Evolutionary conservation across 257 asterid genomes (phyloP).

Genomic region (Solanum dulcamara): DNA sequence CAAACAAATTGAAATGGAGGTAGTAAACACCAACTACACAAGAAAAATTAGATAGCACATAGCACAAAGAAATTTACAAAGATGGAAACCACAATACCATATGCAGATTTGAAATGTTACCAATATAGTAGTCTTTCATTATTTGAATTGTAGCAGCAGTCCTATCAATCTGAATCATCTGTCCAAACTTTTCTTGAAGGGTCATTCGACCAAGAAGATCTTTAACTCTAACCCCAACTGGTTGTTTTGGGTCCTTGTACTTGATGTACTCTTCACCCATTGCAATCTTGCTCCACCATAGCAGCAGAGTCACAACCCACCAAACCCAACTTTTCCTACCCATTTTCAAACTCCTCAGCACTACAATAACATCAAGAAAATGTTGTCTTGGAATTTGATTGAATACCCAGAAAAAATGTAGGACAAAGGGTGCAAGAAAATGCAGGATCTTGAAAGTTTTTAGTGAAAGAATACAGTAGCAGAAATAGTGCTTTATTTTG

Average conservation of each 20-base stretch:
- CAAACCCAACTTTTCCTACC: not conserved
- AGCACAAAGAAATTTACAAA: not conserved
- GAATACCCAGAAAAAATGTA: not conserved
- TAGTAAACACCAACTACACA: not conserved
- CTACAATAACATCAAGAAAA: not conserved
- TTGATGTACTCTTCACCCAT: slow-evolving; percentile 28
- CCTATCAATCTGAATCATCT: slow-evolving; percentile 90
- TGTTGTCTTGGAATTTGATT: not conserved
- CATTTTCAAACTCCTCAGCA: not conserved
- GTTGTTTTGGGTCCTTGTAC: slow-evolving; percentile 67
- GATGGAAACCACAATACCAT: not conserved
- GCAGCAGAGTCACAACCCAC: slow-evolving; percentile 22
- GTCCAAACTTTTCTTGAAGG: slow-evolving; percentile 75
- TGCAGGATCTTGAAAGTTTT: not conserved
- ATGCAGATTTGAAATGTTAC: slow-evolving; percentile 17
- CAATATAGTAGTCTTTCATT: slow-evolving; percentile 52
- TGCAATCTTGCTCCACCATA: slow-evolving; percentile 37
- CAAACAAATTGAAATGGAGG: not conserved
- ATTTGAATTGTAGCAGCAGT: slow-evolving; percentile 47
- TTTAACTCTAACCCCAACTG: slow-evolving; percentile 39
- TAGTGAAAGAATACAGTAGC: not conserved
- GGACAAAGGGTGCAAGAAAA: slow-evolving; percentile 1
- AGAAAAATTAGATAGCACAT: not conserved
- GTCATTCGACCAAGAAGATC: slow-evolving; percentile 70
- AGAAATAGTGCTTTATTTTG: not conserved